phyloP scores from a whole-genome alignment of 495 filamentous ascomycete genomes.

The Podospora sp. region DNA sequence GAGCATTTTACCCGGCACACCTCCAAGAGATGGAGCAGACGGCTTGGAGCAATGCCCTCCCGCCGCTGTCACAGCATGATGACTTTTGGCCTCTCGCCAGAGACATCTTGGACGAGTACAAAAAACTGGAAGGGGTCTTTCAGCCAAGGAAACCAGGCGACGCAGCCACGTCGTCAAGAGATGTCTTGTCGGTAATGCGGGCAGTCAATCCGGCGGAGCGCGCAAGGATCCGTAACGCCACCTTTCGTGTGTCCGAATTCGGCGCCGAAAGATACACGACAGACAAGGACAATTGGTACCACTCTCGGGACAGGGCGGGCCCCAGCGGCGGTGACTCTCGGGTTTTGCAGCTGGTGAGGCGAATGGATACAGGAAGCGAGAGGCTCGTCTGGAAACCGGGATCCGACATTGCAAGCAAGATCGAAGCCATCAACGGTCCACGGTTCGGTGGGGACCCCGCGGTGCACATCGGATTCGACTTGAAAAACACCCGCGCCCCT shows the following conservation, averaged over 20 bases:
- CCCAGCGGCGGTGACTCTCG: background rate
- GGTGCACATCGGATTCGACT: slow-evolving; percentile 13
- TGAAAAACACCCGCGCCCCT: background rate
- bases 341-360: background rate
- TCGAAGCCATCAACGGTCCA: slow-evolving; percentile 4
- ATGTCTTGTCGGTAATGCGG: background rate
- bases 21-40: slow-evolving; percentile 34
- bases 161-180: too few relatives aligned
- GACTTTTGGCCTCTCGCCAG: slow-evolving; percentile 45
- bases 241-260: slow-evolving; percentile 53
- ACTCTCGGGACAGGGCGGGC: slow-evolving; percentile 1
- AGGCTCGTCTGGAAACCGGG: slow-evolving; percentile 1
- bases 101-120: slow-evolving; percentile 48
- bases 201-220: slow-evolving; percentile 37
- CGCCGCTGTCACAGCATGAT: slow-evolving; percentile 54
- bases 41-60: slow-evolving; percentile 34
- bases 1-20: slow-evolving; percentile 37
- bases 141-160: too few relatives aligned
- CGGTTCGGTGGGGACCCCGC: slow-evolving; percentile 10
- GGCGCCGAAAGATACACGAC: slow-evolving; percentile 54
- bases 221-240: slow-evolving; percentile 50
- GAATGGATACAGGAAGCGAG: background rate
- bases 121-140: slow-evolving; percentile 19
- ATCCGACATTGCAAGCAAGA: background rate
- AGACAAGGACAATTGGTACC: slow-evolving; percentile 41